Conservation (phyloP, 768 basidiomycete genomes). For the Termitomyces sp. region DNA sequence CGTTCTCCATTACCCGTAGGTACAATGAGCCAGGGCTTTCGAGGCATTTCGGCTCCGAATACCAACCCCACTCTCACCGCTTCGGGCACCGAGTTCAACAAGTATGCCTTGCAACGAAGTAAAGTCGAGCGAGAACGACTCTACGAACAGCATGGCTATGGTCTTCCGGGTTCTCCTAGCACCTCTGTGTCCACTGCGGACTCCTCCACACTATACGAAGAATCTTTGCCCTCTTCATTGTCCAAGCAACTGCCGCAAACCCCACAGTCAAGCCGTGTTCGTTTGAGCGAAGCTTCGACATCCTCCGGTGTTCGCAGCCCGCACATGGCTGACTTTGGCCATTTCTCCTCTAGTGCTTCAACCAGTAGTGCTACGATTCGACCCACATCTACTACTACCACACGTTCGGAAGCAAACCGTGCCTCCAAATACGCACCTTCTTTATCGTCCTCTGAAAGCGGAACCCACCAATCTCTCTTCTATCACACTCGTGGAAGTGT, state of each 20-base stretch:
- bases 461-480: conserved; percentile 38
- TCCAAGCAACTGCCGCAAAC: conserved; percentile 22
- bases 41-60: conserved; percentile 75
- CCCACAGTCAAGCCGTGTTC: conserved; percentile 34
- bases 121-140: conserved; percentile 50
- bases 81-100: conserved; percentile 68
- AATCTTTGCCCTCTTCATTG: conserved; percentile 32
- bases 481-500: conserved; percentile 53
- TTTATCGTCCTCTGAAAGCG: conserved; percentile 38
- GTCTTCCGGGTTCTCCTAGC: conserved; percentile 46
- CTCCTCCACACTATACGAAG: conserved; percentile 54
- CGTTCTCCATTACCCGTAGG: conserved; percentile 55
- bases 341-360: conserved; percentile 24
- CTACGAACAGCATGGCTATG: conserved; percentile 32
- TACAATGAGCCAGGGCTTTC: conserved; percentile 49
- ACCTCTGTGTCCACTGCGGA: conserved; percentile 48
- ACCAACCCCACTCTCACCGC: conserved; percentile 76
- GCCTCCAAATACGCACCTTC: conserved; percentile 61
- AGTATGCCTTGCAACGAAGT: conserved; percentile 44
- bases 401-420: conserved; percentile 52
- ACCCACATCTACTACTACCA: conserved; percentile 44
- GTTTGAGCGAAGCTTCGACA: conserved; percentile 53
- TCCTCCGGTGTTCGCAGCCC: conserved; percentile 46
- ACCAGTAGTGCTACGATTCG: conserved; percentile 34
- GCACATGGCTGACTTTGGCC: conserved; percentile 47